Evolutionary conservation across 495 filamentous ascomycete species (phyloP).

Genomic region (Penicillium maclennaniae): DNA sequence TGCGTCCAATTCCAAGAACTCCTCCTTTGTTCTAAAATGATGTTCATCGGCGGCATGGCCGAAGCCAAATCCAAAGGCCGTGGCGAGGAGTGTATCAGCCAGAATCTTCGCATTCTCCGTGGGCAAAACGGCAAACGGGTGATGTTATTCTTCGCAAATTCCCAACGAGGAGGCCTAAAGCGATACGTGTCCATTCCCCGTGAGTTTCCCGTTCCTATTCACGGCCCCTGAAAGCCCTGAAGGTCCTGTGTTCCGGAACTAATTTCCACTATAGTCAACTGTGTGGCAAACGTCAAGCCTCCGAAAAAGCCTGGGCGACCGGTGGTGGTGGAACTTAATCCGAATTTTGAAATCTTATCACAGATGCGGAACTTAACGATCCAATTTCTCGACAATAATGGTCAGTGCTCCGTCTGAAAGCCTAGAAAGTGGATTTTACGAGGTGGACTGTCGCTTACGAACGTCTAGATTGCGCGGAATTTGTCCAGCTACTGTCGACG

Average conservation of each 20-base stretch:
- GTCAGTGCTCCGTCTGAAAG: conserved; percentile 25
- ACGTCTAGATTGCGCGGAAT: conserved; percentile 19
- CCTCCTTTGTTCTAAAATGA: conserved; percentile 37
- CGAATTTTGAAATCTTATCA: conserved; percentile 43
- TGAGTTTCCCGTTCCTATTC: conserved; percentile 16
- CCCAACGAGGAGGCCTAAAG: conserved; percentile 38
- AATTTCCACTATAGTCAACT: conserved; percentile 30
- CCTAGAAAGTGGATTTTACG: not conserved
- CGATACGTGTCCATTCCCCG: conserved; percentile 44
- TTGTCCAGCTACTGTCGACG: conserved; percentile 26
- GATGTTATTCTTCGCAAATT: conserved; percentile 46
- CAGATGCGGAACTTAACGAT: conserved; percentile 42
- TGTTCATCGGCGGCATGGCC: conserved; percentile 43
- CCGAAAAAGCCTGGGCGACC: conserved; percentile 42
- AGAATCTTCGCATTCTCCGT: conserved; percentile 44
- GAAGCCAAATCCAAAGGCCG: conserved; percentile 47
- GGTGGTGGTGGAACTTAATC: conserved; percentile 35
- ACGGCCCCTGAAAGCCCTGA: not conserved
- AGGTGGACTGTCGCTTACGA: conserved; percentile 1
- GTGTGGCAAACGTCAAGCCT: conserved; percentile 37
- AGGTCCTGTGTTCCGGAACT: not conserved
- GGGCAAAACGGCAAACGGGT: conserved; percentile 35
- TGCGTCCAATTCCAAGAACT: conserved; percentile 39
- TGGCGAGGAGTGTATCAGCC: conserved; percentile 48
- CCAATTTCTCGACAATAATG: conserved; percentile 41